Evolutionary conservation across 1,139 yeast genomes (phyloP), one percentile per base, ranked within the genome.

Genomic region (Blastobotrys elegans): DNA sequence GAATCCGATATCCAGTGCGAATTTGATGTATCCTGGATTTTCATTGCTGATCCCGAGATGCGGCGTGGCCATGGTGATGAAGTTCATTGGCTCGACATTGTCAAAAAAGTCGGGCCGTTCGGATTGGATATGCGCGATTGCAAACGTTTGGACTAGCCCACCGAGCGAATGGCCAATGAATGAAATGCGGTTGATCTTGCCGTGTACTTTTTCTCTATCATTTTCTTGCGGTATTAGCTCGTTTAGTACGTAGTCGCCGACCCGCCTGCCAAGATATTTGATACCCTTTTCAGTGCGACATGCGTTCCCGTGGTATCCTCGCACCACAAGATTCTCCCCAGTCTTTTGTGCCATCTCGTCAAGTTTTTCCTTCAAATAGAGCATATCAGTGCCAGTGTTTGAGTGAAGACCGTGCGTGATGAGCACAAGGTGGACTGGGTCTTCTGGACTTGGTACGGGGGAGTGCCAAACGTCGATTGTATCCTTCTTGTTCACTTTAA

Each of bases 141-240:
- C 94, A 71, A 88, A 92, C 0, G 94, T 80, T 65, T 92, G 97
- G 2, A 85, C 83, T 39, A 87, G 71, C 0, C 98, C 98, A 29
- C 98, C 98, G 29, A 92, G 69, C 0, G 97, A 90, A 65, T 92
- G 98, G 1, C 92, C 96, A 31, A 94, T 73, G 58, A 92, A 90
- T 1, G 97, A 89, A 2, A 92, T 81, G 57, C 78, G 81, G 1
- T 65, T 62, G 1, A 84, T 76, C 40, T 70, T 68, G 4, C 52
- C 44, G 6, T 35, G 43, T 10, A 22, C 39, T 2, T 64, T 60
- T 21, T 47, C 36, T n/a, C n/a, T n/a, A 40, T 49, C 29, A 20
- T 40, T 24, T 17, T 41, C 67, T 4, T 34, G 10, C 50, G 71
- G 68, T 21, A 72, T 68, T 1, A 85, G 72, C 47, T 84, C 78